Evolutionary conservation across 768 basidiomycete genomes (phyloP).

Genomic region (Postia placenta): DNA sequence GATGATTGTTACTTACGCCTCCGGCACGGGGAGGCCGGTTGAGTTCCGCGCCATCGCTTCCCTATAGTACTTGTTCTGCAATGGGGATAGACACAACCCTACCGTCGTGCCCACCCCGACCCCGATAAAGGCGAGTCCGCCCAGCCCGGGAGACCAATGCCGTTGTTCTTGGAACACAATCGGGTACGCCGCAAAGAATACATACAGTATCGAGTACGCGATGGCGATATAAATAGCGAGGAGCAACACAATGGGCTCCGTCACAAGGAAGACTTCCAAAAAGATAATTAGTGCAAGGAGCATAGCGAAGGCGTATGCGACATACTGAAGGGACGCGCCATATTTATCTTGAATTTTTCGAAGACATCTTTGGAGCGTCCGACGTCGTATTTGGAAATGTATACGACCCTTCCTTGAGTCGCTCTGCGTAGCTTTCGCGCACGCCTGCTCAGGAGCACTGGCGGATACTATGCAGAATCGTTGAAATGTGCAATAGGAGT

Average conservation of each 20-base stretch:
- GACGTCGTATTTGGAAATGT: slow-evolving; percentile 46
- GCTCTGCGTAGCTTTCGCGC: slow-evolving; percentile 37
- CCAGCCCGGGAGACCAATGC: slow-evolving; percentile 45
- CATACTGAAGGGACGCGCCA: slow-evolving; percentile 52
- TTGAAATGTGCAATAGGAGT: neutral
- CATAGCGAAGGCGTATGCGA: slow-evolving; percentile 5
- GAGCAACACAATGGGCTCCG: slow-evolving; percentile 58
- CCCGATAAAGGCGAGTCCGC: slow-evolving; percentile 59
- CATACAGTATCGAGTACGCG: slow-evolving; percentile 58
- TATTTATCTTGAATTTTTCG: slow-evolving; percentile 40
- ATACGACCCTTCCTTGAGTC: slow-evolving; percentile 35
- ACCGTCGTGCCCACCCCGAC: slow-evolving; percentile 52
- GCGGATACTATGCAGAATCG: slow-evolving; percentile 39
- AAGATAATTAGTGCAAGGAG: neutral
- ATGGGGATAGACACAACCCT: slow-evolving; percentile 45
- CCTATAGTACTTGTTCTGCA: slow-evolving; percentile 51
- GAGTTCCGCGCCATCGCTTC: slow-evolving; percentile 40
- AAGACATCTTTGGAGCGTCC: slow-evolving; percentile 35
- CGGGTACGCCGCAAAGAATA: slow-evolving; percentile 58
- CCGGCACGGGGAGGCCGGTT: slow-evolving; percentile 49
- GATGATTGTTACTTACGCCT: slow-evolving; percentile 37
- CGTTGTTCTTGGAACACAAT: slow-evolving; percentile 52
- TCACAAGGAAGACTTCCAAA: slow-evolving; percentile 55
- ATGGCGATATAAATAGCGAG: slow-evolving; percentile 55
- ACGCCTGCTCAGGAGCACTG: slow-evolving; percentile 51